Evolutionary conservation across 805 yeast species (phyloP), one percentile per base, ranked within the genome.

Genomic region (Kluyveromyces aestuarii): DNA sequence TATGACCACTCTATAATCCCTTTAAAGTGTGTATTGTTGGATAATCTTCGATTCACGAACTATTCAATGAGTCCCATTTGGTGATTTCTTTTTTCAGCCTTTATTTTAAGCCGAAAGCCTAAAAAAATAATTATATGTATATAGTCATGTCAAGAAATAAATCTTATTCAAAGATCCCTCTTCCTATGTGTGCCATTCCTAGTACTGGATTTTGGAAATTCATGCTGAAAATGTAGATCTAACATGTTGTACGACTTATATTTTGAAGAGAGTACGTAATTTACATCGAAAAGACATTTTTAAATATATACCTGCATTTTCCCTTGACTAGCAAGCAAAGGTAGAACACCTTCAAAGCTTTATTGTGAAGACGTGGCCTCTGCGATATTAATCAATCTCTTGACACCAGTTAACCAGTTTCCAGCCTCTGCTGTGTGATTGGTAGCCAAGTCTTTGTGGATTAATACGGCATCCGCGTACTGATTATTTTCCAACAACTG

Each of bases 351-450:
- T 30, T 30, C 35, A 30, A 10, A 3, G 14, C 8, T 11, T 18
- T 17, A 37, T 47, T 41, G 46, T 27, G 44, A 43, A n/a, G 52
- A 44, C 14, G 70, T 61, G 37, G 73, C 81, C 56, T 77, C 80
- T 14, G 73, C 79, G 77, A 93, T 87, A 53, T 83, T 84, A 52
- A 91, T 80, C 53, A 93, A 75, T 57, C 97, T 80, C 67, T 84
- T 88, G 43, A 93, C 83, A 57, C 99, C 99, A 33, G 85, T 79
- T 71, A 85, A 79, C 99, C 99, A 93, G 59, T 84, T 81, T 13
- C 96, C 96, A 54, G 84, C 79, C 65, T 90, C 95, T 21, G 76
- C 79, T 21, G 82, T 75, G 52, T 78, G 75, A 37, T 77, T 75
- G 8, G 87, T 75, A 19, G 84, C 77, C 51, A 93, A 75, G 46